Conservation (phyloP, 2,329 filamentous ascomycete genomes). For the Talaromyces funiculosus region DNA sequence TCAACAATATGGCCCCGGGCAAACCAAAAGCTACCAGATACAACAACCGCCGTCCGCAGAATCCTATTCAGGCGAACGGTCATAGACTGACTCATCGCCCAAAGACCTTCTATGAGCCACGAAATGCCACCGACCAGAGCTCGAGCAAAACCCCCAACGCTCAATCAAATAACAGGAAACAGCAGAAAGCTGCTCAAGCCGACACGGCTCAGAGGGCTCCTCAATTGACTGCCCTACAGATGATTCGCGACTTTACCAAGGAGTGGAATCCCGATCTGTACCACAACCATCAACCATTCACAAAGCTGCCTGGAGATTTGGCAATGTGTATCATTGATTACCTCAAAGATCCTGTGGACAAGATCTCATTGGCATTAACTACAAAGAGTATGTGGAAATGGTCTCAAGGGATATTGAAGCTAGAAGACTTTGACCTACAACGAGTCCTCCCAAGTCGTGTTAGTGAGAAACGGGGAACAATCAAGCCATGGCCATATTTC, state of each 20-base stretch:
- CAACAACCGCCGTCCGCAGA: too few relatives aligned
- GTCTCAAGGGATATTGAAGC: not conserved
- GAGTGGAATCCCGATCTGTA: not conserved
- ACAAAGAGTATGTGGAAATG: constrained; percentile 1
- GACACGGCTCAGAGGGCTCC: not conserved
- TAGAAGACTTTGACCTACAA: not conserved
- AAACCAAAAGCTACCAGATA: too few relatives aligned
- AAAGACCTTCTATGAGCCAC: too few relatives aligned
- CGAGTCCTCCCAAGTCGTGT: not conserved
- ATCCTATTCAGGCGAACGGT: too few relatives aligned
- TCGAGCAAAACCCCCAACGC: too few relatives aligned
- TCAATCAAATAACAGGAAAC: too few relatives aligned
- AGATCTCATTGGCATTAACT: not conserved
- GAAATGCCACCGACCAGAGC: too few relatives aligned
- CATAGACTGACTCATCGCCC: too few relatives aligned
- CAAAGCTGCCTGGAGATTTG: constrained; percentile 3
- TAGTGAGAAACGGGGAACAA: not conserved
- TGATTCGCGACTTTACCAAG: not conserved
- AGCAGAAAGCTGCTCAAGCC: too few relatives aligned
- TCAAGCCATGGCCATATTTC: not conserved
- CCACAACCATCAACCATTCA: not conserved
- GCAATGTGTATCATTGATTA: not conserved
- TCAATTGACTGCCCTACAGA: not conserved
- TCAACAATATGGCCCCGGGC: too few relatives aligned
- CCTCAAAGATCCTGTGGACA: not conserved